A percentile compares a stretch with the other conserved stretches of the same genome.
Evolutionary conservation across 495 filamentous ascomycete species (phyloP).

Genomic region (Sporormia fimetaria): DNA sequence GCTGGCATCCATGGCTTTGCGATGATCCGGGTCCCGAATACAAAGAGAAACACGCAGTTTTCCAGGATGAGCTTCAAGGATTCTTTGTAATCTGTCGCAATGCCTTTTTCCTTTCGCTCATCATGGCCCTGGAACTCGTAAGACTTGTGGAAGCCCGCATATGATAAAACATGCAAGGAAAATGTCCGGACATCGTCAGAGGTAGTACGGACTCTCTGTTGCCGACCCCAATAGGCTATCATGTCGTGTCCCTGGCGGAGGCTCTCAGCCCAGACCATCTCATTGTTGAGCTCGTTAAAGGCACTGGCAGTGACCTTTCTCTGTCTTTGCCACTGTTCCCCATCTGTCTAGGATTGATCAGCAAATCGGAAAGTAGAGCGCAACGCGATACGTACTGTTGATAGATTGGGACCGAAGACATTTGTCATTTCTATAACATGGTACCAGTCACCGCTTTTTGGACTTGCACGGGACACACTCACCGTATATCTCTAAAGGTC

Average conservation of each 20-base stretch:
- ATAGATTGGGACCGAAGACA: slow-evolving; percentile 25
- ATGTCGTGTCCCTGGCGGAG: slow-evolving; percentile 33
- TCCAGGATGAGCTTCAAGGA: slow-evolving; percentile 4
- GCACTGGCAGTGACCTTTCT: slow-evolving; percentile 32
- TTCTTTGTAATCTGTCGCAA: slow-evolving; percentile 17
- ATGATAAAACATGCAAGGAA: slow-evolving; percentile 32
- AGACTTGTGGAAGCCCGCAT: slow-evolving; percentile 30
- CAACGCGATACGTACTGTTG: slow-evolving; percentile 23
- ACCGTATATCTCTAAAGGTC: not conserved
- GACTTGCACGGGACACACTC: no score
- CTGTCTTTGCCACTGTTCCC: slow-evolving; percentile 36
- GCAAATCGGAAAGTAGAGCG: not conserved
- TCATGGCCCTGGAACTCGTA: slow-evolving; percentile 27
- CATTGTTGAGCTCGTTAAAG: slow-evolving; percentile 38
- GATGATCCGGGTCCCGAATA: slow-evolving; percentile 9
- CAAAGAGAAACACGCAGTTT: slow-evolving; percentile 4
- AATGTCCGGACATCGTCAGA: slow-evolving; percentile 29
- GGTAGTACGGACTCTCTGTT: slow-evolving; percentile 10
- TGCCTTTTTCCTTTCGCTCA: slow-evolving; percentile 8
- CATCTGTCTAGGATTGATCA: slow-evolving; percentile 13
- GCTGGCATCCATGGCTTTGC: not conserved
- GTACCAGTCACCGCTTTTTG: no score
- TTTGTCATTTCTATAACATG: slow-evolving; percentile 2
- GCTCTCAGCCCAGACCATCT: slow-evolving; percentile 35
- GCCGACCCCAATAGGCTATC: slow-evolving; percentile 31